phyloP scores from a whole-genome alignment of 148 eudicot genomes.

The Beta vulgaris region DNA sequence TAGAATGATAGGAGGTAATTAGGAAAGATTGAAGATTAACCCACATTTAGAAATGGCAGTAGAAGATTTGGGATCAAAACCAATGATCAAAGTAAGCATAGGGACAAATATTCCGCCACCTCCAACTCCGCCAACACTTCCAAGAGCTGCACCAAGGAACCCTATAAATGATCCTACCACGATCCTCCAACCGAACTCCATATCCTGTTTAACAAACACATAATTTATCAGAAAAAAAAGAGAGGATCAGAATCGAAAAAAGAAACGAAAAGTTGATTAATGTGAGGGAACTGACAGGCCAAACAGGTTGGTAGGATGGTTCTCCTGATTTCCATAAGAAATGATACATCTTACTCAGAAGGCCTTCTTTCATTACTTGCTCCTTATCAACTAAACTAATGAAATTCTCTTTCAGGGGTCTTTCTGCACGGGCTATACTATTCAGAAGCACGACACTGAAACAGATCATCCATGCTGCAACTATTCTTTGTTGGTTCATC shows the following conservation, averaged over 20 bases:
- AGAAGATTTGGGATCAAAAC: constrained; percentile 62
- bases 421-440: constrained; percentile 38
- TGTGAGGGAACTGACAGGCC: constrained; percentile 41
- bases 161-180: constrained; percentile 48
- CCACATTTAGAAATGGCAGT: constrained; percentile 71
- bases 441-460: constrained; percentile 30
- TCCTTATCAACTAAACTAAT: constrained; percentile 19
- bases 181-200: constrained; percentile 55
- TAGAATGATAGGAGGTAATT: background rate
- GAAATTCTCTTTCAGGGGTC: constrained; percentile 31
- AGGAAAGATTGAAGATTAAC: background rate
- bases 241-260: background rate
- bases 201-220: constrained; percentile 33
- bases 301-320: constrained; percentile 50
- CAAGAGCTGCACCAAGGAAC: constrained; percentile 60
- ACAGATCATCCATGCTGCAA: constrained; percentile 31
- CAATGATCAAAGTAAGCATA: constrained; percentile 57
- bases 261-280: background rate
- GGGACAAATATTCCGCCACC: constrained; percentile 68
- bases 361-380: constrained; percentile 23
- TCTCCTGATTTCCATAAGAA: constrained; percentile 47
- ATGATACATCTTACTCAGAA: constrained; percentile 30
- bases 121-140: constrained; percentile 65
- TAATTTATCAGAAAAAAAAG: background rate
- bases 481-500: constrained; percentile 11